phyloP scores from a whole-genome alignment of 441 rosid genomes.

The Biscutella auriculata region DNA sequence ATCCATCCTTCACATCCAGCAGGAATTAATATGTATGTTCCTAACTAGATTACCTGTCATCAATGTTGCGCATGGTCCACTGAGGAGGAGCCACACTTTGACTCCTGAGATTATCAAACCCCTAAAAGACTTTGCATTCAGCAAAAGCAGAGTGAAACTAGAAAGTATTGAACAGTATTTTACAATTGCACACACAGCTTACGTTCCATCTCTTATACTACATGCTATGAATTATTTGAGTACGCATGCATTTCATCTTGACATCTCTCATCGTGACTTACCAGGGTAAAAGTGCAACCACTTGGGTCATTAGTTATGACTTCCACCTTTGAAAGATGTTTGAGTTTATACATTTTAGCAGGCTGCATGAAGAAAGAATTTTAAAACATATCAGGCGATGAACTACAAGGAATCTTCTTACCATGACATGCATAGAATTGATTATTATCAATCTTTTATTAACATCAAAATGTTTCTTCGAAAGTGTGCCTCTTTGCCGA shows the following conservation, averaged over 20 bases:
- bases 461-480: not conserved
- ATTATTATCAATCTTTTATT: not conserved
- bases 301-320: slow-evolving; percentile 93
- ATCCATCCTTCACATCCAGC: not conserved
- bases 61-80: slow-evolving; percentile 97
- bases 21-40: not conserved
- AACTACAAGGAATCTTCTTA: slow-evolving; percentile 9
- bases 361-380: slow-evolving; percentile 42
- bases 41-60: slow-evolving; percentile 61
- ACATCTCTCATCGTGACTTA: slow-evolving; percentile 20
- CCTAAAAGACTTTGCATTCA: slow-evolving; percentile 43
- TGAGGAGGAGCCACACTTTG: slow-evolving; percentile 95
- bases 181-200: not conserved
- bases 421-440: not conserved
- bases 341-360: slow-evolving; percentile 87
- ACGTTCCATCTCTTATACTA: not conserved
- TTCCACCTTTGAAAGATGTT: slow-evolving; percentile 92
- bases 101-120: slow-evolving; percentile 96
- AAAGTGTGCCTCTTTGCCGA: not conserved
- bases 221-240: not conserved
- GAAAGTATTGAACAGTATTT: not conserved
- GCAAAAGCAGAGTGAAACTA: slow-evolving; percentile 11
- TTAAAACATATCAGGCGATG: slow-evolving; percentile 14
- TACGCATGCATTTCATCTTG: not conserved
- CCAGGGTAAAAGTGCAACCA: slow-evolving; percentile 96